Base-by-base conservation (phyloP, 2,329 filamentous ascomycete genomes). In the Venturia oleaginea region DNA sequence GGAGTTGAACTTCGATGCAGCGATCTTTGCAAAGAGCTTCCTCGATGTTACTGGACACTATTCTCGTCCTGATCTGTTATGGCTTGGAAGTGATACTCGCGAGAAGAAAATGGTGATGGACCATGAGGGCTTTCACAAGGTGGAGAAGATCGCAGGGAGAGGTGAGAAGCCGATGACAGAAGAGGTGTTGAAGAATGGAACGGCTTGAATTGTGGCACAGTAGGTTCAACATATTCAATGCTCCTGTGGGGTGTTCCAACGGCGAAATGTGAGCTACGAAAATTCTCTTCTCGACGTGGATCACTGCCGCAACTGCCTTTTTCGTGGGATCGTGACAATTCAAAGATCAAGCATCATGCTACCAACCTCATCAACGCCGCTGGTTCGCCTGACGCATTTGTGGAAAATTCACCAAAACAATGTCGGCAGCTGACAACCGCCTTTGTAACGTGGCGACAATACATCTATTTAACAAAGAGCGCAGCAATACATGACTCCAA, bases 21-120 rank as follows among this genome's bases (percentile, higher is more conserved):
- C 80, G 2, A 69, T 78, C 11, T 74, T 73, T 62, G 72, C 75
- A 13, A 79, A 74, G 67, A 72, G 72, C 6, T 80, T 81, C 65
- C 67, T 78, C 1, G 81, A 83, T 68, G 74, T 75, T 8, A 71
- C 74, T 43, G 81, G 81, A 0, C 81, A 83, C 71, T 83, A 83
- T 66, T 77, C 75, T 59, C 71, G 81, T 43, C 81, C 81, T 3
- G 81, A 83, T 68, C 68, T 83, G 67, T 70, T 83, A 63, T 83
- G 80, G 80, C 68, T 83, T 24, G 51, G 51, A n/a, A 80, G 78
- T 11, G 75, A 75, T 8, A 76, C 78, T 68, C 70, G 68, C 19
- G 67, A 68, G 46, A 69, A 73, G 64, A 75, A 75, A 67, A 67
- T 42, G 59, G 59, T 61, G 1, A 57, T 57, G 51, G 19, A 57